Conservation (phyloP, 192 early-diverging fungal genomes). For the Diversispora epigaea region DNA sequence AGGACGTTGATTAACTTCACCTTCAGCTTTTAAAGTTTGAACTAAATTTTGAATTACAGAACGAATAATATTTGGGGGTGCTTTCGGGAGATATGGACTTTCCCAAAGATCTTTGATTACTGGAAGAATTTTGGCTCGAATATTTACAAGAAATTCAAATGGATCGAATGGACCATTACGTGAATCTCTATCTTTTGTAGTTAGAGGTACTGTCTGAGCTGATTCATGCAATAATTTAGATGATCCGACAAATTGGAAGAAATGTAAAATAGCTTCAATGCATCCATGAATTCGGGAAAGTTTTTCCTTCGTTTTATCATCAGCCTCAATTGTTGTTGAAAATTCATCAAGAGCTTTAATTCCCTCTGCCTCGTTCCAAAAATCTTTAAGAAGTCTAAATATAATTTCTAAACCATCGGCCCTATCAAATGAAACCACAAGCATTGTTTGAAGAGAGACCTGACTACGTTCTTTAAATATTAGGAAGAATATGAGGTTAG, state of each 20-base stretch:
- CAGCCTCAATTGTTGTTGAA: conserved; percentile 27
- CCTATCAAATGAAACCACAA: conserved; percentile 63
- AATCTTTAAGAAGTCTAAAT: conserved; percentile 42
- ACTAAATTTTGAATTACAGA: conserved; percentile 61
- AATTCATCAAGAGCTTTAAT: conserved; percentile 34
- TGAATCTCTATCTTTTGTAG: conserved; percentile 56
- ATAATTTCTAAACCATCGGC: conserved; percentile 53
- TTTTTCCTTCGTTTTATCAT: conserved; percentile 41
- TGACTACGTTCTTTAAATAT: conserved; percentile 50
- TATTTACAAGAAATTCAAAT: conserved; percentile 61
- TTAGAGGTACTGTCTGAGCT: conserved; percentile 58
- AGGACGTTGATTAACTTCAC: conserved; percentile 55
- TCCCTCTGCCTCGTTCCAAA: conserved; percentile 50
- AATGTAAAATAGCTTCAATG: conserved; percentile 57
- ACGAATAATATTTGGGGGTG: conserved; percentile 55
- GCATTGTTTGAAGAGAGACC: conserved; percentile 58
- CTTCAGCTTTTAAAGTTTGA: conserved; percentile 72
- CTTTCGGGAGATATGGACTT: conserved; percentile 56
- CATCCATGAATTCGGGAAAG: conserved; percentile 44
- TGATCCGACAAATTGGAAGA: conserved; percentile 70
- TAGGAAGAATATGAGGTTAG: no score
- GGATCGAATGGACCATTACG: conserved; percentile 69
- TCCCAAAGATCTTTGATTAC: conserved; percentile 64
- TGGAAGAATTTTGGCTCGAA: conserved; percentile 64
- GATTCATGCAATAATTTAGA: conserved; percentile 74